phyloP scores from a whole-genome alignment of 495 filamentous ascomycete species.

The Penicillium silybi region DNA sequence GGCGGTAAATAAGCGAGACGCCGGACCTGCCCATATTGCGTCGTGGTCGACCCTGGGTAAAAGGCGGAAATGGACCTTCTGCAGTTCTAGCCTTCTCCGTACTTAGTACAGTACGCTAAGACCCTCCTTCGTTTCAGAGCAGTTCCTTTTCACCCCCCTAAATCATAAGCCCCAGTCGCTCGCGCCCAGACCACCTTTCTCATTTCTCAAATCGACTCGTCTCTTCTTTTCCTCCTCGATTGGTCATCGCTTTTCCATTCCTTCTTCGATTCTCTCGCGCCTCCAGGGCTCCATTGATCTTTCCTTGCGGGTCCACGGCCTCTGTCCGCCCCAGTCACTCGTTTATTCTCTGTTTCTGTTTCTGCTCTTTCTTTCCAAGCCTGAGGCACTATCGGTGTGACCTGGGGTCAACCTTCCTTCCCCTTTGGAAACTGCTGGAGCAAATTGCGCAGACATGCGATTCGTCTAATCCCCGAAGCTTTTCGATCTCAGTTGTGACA shows the following conservation, averaged over 20 bases:
- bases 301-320: conserved; percentile 20
- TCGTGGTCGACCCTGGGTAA: too few species aligned
- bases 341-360: conserved; percentile 23
- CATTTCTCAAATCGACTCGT: conserved; percentile 8
- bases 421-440: background rate
- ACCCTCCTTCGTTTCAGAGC: background rate
- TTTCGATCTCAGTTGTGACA: conserved; percentile 17
- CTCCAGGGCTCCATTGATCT: conserved; percentile 20
- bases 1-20: background rate
- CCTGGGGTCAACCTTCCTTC: conserved; percentile 18
- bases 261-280: conserved; percentile 12
- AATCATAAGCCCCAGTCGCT: background rate
- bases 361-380: conserved; percentile 16
- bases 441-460: conserved; percentile 11
- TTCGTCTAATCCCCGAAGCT: conserved; percentile 5
- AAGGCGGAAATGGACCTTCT: background rate
- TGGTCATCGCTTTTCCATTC: conserved; percentile 12
- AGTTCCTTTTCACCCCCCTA: conserved; percentile 4
- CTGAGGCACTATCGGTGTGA: conserved; percentile 17
- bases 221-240: conserved; percentile 13
- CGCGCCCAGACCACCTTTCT: conserved; percentile 18
- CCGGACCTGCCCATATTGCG: background rate
- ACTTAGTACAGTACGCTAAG: background rate
- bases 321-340: conserved; percentile 28
- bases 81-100: background rate